Percentiles rank a stretch among this genome's conserved stretches.
These are phyloP conservation scores for Steccherinum ochraceum DNA, from an alignment of 768 basidiomycete species.

Conservation along the genomic window DNA sequence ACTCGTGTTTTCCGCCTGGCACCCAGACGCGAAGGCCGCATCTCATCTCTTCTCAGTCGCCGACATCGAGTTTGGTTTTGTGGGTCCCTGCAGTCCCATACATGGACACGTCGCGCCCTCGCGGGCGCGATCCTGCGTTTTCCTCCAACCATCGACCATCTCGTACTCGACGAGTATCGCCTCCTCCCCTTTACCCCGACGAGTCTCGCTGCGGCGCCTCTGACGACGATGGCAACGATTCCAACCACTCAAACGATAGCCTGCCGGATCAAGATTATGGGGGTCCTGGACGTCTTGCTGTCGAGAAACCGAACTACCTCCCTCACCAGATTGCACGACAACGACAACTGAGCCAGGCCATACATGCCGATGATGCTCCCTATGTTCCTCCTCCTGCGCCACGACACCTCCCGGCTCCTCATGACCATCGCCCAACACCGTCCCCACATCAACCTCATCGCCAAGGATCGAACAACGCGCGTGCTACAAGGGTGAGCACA, in stretches of 20 bases:
- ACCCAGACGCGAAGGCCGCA: slow-evolving; percentile 2
- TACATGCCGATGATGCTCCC: not conserved
- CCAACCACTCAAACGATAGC: not conserved
- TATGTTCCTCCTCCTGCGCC: not conserved
- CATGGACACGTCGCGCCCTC: slow-evolving; percentile 7
- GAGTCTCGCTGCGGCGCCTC: not conserved
- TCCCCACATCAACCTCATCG: not conserved
- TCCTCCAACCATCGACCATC: not conserved
- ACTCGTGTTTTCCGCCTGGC: slow-evolving; percentile 6
- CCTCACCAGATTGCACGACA: not conserved
- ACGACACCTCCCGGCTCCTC: not conserved
- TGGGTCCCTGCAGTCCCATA: slow-evolving; percentile 10
- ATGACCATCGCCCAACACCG: not conserved
- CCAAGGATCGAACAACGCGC: not conserved
- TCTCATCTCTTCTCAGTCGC: slow-evolving; percentile 1
- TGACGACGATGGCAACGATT: not conserved
- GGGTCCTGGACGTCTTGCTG: not conserved
- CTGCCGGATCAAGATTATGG: not conserved
- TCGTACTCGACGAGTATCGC: not conserved
- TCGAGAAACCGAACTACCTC: not conserved
- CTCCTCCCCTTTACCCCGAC: not conserved
- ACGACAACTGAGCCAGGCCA: not conserved
- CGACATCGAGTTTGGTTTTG: slow-evolving; percentile 7
- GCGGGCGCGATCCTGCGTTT: not conserved
- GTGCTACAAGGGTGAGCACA: not conserved